phyloP scores from a whole-genome alignment of 441 rosid species.

The Flueggea neowawraea region DNA sequence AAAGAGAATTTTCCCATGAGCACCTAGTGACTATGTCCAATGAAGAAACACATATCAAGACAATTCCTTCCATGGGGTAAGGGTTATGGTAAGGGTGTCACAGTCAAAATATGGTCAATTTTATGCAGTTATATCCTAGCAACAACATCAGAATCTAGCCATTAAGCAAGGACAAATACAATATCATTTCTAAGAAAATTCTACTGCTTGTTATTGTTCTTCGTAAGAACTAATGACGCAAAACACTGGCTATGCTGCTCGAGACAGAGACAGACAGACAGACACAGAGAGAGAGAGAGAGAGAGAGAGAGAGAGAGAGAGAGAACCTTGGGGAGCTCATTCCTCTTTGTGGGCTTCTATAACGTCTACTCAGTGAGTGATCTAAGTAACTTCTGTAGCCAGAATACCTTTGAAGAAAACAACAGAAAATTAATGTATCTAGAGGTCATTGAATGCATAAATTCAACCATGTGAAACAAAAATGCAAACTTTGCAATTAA shows the following conservation, averaged over 20 bases:
- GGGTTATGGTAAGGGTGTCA: no score
- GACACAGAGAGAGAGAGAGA: no score
- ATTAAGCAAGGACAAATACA: no score
- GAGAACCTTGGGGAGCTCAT: slow-evolving; percentile 77
- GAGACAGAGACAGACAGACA: no score
- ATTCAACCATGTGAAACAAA: not conserved
- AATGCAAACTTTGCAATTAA: not conserved
- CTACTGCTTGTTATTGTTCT: not conserved
- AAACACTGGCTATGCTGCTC: not conserved
- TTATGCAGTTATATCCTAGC: no score
- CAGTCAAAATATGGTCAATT: no score
- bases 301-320: slow-evolving; percentile 12
- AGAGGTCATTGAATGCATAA: not conserved
- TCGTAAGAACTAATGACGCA: not conserved
- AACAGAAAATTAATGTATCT: not conserved
- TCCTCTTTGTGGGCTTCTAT: slow-evolving; percentile 71
- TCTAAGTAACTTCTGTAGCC: slow-evolving; percentile 52
- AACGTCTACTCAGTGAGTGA: slow-evolving; percentile 47
- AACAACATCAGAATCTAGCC: no score
- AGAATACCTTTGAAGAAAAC: slow-evolving; percentile 42
- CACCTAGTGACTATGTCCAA: no score
- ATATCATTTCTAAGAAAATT: no score
- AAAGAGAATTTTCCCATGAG: no score
- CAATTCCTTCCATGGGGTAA: no score
- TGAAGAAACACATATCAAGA: no score